Base-by-base conservation (phyloP, 352 stramenopile species). In the Pythium sp. region DNA sequence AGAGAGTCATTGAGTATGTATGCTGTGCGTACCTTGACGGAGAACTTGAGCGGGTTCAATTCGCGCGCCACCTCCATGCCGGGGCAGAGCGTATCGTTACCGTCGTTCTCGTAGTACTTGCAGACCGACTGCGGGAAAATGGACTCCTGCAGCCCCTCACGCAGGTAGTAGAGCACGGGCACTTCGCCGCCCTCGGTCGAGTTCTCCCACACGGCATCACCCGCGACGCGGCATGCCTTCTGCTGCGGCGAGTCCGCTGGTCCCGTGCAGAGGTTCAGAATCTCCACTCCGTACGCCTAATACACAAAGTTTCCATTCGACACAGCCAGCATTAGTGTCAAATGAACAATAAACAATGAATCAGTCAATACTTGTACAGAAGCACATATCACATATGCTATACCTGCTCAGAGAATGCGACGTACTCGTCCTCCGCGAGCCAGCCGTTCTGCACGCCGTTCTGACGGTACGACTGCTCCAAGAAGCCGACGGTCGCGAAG, bases 121-220 rank as follows among this genome's bases (percentile, higher is more conserved):
- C 86, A 94, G 6, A 94, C 81, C 0, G 75, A 76, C 55, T 86
- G 72, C 9, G 86, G 86, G 59, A 93, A 91, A 1, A 94, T 68
- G 1, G 82, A 91, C 64, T 89, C 79, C 65, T 90, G 81, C 0
- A 94, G 72, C 38, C 83, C 86, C 67, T 92, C 79, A n/a, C 82
- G 75, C 28, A 94, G 72, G 64, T 94, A 94, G 63, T 91, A 94
- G 12, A 94, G 67, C 70, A 84, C 73, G 9, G 82, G 79, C 5
- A 91, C 80, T 72, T 94, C 84, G 3, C 86, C 86, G 18, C 84
- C 86, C 57, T 94, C 84, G 0, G 84, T 93, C 53, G 84, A 93
- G 72, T 91, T 92, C 65, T 83, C 87, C 86, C 86, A 94, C 59
- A 93, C 82, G 61, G 76, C 66, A 28, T 92, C 84, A 18, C 84